Evolutionary conservation across 345 rosid species (phyloP).

Genomic region (Corymbia maculata): DNA sequence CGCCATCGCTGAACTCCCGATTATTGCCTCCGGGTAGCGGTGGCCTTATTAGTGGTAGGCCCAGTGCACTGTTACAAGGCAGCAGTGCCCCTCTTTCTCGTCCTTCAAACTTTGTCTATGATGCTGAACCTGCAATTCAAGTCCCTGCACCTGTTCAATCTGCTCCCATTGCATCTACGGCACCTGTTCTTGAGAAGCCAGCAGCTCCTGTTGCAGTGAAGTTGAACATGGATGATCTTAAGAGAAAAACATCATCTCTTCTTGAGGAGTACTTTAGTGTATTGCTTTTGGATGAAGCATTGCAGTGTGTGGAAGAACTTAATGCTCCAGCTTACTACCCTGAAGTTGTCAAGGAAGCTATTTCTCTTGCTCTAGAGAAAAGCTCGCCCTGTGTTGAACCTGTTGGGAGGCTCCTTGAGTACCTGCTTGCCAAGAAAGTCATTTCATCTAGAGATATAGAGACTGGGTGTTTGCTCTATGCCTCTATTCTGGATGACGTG

Average conservation of each 20-base stretch:
- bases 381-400: constrained; percentile 52
- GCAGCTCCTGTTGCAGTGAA: constrained; percentile 11
- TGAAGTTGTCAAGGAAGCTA: constrained; percentile 76
- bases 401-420: constrained; percentile 36
- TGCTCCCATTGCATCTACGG: constrained; percentile 4
- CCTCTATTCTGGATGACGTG: constrained; percentile 61
- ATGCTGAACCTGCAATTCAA: constrained; percentile 5
- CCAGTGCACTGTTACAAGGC: constrained; percentile 74
- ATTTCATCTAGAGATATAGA: constrained; percentile 37
- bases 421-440: constrained; percentile 35
- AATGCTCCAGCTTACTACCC: constrained; percentile 56
- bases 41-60: constrained; percentile 45
- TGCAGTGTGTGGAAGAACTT: constrained; percentile 66
- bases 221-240: constrained; percentile 38
- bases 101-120: constrained; percentile 5
- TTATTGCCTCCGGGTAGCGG: constrained; percentile 69
- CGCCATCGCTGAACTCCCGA: constrained; percentile 43
- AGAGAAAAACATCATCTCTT: constrained; percentile 47
- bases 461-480: constrained; percentile 61
- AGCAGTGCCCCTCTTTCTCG: constrained; percentile 10
- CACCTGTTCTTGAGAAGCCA: constrained; percentile 22
- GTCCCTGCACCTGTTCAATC: constrained; percentile 7
- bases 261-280: constrained; percentile 68
- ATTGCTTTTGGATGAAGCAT: constrained; percentile 52
- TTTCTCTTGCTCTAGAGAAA: constrained; percentile 60